Evolutionary conservation across 139 green algal species (phyloP), one percentile per base, ranked within the genome.

Genomic region (Chlorella sp.): DNA sequence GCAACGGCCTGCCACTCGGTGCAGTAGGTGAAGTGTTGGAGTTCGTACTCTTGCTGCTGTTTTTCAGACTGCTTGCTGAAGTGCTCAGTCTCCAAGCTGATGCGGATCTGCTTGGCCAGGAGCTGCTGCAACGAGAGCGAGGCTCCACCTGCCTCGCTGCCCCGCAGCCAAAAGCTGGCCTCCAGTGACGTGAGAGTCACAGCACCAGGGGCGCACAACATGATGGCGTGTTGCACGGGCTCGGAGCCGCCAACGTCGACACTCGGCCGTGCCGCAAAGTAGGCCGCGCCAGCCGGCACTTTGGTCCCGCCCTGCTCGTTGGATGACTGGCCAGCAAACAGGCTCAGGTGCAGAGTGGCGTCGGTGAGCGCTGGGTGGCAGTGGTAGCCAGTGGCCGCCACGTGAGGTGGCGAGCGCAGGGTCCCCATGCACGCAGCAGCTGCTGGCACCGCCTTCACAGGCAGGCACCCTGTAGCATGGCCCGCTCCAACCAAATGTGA

Each of bases 261-360:
- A n/a, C n/a, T n/a, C n/a, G n/a, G n/a, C n/a, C n/a, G n/a, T n/a
- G n/a, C n/a, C n/a, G n/a, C n/a, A n/a, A 75, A 75, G 53, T 27
- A 55, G 5, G 69, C 69, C 19, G 69, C 69, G 1, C 25, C 69
- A 1, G 48, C 69, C 25, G 69, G 69, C 38, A 75, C 53, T 40
- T 50, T 65, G 27, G 40, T 36, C 5, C 68, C 11, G 19, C 8
- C n/a, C 6, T 40, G 58, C 29, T 19, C 19, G 12, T 40, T 46
- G 21, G 21, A 15, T 21, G 58, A 14, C 2, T 53, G 53, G n/a
- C 40, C 40, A 15, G 69, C 69, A 46, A 66, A 75, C 1, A 75
- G 17, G 3, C 46, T 66, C 61, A 84, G 64, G 64, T 84, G 77
- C 55, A 86, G 69, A 21, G 76, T 61, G 14, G 71, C 75, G 46